Conservation (phyloP, 768 basidiomycete genomes). For the Phylloporus arenicola region DNA sequence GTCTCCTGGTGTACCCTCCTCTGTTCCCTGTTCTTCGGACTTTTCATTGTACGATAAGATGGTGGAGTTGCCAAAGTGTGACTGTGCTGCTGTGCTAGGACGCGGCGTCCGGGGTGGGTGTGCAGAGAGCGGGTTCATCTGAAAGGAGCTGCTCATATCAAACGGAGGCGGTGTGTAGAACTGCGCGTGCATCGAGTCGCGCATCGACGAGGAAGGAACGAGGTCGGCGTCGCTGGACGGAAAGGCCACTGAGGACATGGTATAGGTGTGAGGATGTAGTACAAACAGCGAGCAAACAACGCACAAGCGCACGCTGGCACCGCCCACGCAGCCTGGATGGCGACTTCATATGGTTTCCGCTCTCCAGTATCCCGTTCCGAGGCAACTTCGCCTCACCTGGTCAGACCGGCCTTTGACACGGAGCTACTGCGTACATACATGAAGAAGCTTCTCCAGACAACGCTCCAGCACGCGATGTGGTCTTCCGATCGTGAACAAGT, state of each 20-base stretch:
- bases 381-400: slow-evolving; percentile 43
- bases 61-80: slow-evolving; percentile 21
- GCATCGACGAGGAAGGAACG: slow-evolving; percentile 34
- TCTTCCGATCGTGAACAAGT: slow-evolving; percentile 64
- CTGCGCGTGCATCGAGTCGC: slow-evolving; percentile 37
- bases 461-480: slow-evolving; percentile 62
- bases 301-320: not conserved
- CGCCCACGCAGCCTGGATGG: slow-evolving; percentile 11
- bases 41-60: slow-evolving; percentile 39
- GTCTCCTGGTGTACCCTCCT: slow-evolving; percentile 12
- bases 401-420: slow-evolving; percentile 59
- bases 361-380: slow-evolving; percentile 59
- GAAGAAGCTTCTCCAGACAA: slow-evolving; percentile 72
- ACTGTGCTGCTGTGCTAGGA: slow-evolving; percentile 20
- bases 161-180: slow-evolving; percentile 54
- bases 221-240: slow-evolving; percentile 41
- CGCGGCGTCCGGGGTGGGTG: slow-evolving; percentile 77
- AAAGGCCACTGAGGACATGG: slow-evolving; percentile 68
- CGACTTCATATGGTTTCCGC: slow-evolving; percentile 41
- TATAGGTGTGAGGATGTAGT: not conserved
- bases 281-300: slow-evolving; percentile 28
- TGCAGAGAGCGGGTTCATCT: slow-evolving; percentile 75
- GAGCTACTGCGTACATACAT: slow-evolving; percentile 74
- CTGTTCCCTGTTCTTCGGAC: slow-evolving; percentile 32
- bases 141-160: slow-evolving; percentile 58